Evolutionary conservation across 169 alveolate species (phyloP), one percentile per base, ranked within the genome.

Genomic region (Cryptosporidium meleagridis): DNA sequence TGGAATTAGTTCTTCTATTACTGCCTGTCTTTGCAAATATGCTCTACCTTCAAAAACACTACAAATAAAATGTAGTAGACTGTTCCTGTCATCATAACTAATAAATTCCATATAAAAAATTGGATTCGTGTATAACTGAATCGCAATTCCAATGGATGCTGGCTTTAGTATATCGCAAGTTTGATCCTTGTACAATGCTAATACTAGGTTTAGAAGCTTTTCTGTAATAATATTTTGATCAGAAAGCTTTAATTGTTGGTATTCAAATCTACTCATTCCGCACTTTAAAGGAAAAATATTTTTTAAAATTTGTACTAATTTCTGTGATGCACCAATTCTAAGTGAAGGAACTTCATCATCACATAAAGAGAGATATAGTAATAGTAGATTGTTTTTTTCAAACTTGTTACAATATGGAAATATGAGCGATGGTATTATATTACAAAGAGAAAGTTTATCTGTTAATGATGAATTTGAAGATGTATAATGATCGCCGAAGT

Each of bases 321-420:
- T 61, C 29, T 80, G 89, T 8, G 80, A 80, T 61, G 89, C 89
- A 45, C 89, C 75, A 41, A 80, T 80, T 44, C 89, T 33, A 29
- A 80, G 68, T 21, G 89, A 80, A 18, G 89, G 89, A 23, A 80
- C 89, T 65, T 80, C 89, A 62, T 80, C 89, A 29, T 80, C 89
- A 9, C 89, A 80, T 1, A 80, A 39, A 59, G 89, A 80, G 41
- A 80, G 75, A 44, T 62, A 80, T 53, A 80, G 41, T 48, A 80
- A 26, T 26, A 80, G 39, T 6, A 80, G 16, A 45, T 65, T 59
- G 35, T 65, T 80, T 37, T 80, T 58, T 80, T 80, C 89, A 37
- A 21, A 7, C 29, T 80, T 80, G 29, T 35, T 45, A 45, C 89
- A 80, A 80, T 80, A 62, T 33, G 89, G 89, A 21, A 80, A 44